Base-by-base conservation (phyloP, 2,329 filamentous ascomycete genomes). In the Nigrograna mackinnonii region DNA sequence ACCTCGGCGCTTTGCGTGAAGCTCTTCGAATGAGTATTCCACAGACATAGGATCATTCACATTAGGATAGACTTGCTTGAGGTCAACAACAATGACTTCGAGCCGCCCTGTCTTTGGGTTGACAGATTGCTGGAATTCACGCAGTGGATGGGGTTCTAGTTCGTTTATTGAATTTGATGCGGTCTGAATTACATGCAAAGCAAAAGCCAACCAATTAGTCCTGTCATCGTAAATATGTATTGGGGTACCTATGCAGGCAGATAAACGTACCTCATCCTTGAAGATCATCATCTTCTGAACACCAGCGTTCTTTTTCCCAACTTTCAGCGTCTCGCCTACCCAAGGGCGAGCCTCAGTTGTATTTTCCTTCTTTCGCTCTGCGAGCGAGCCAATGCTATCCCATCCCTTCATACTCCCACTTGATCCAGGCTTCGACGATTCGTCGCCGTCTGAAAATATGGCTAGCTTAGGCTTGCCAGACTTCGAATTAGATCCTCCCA, bases 351-450 rank as follows among this genome's bases (percentile, higher is more conserved):
- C 83, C 64, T 92, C 90, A 53, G 91, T 75, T 5, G 79, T 77
- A 62, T 99, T 99, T 69, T 99, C 94, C 78, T 97, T 99, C 77
- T 89, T 96, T 37, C 94, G 82, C 47, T 96, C 88, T 37, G 84
- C 81, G 46, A 96, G 73, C 1, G 90, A 90, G 21, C 89, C 91
- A 62, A 99, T 96, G 49, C 77, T 92, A 52, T 96, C 89, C 92
- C 94, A 97, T 2, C 91, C 92, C 64, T 85, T 87, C 2, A 83
- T 78, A 32, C 74, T 43, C 76, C 77, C 44, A 75, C 79, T 65
- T 79, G 76, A 43, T 75, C 77, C 58, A 11, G 83, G 79, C 32
- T 80, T 74, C 21, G 70, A 57, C 16, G 75, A 69, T 32, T 80
- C 62, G 45, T 86, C 83, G 0, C 80, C 76, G 58, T 97, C 92